Percentiles rank a stretch among this genome's conserved stretches.
These are phyloP conservation scores for Solanum bukasovii DNA, from an alignment of 257 asterid genomes.

Conservation along the genomic window DNA sequence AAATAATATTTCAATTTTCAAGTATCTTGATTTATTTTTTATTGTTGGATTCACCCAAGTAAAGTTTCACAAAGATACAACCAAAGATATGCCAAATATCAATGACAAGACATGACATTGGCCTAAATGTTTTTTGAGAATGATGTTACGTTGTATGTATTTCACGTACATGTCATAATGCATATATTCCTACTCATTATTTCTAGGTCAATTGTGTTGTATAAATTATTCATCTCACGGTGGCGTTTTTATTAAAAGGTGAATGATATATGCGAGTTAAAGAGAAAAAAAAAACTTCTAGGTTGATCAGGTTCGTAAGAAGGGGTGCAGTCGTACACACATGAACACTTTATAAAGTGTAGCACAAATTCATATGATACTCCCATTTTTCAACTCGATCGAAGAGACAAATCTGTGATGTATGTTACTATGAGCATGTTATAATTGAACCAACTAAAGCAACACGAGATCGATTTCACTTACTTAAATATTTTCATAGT, in stretches of 20 bases:
- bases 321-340: not conserved
- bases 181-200: too few species aligned
- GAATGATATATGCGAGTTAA: not conserved
- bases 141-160: too few species aligned
- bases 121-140: not conserved
- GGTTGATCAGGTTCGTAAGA: not conserved
- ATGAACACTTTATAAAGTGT: not conserved
- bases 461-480: not conserved
- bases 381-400: not conserved
- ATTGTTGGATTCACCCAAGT: not conserved
- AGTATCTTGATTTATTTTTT: too few species aligned
- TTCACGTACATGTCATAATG: too few species aligned
- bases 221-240: too few species aligned
- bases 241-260: not conserved
- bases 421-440: not conserved
- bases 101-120: not conserved
- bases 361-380: not conserved
- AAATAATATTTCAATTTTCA: too few species aligned
- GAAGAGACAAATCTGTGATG: not conserved
- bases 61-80: not conserved
- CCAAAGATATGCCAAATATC: not conserved
- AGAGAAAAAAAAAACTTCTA: not conserved
- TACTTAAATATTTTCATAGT: not conserved
- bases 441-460: not conserved
- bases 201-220: too few species aligned